Evolutionary conservation across 306 rosid species (phyloP), one percentile per base, ranked within the genome.

Genomic region (Abrus pulchellus): DNA sequence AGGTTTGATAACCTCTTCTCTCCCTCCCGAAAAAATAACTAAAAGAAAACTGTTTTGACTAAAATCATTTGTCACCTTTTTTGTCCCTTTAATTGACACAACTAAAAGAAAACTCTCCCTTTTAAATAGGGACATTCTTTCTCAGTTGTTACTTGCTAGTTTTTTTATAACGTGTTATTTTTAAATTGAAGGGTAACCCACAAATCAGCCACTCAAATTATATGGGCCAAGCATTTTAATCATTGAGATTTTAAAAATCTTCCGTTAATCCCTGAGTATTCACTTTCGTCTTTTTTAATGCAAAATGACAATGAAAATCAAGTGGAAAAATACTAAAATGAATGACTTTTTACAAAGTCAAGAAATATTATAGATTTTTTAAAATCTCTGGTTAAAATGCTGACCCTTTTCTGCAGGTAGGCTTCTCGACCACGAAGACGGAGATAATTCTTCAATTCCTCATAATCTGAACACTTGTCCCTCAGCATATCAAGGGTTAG

Each of bases 371-470:
- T 20, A 0, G 20, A 20, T 20, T 20, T 20, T 20, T 20, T 20
- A 20, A 20, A 20, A 20, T 20, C 20, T 20, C 20, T 20, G 20
- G 20, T 20, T 20, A 20, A 20, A 20, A 20, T 20, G 20, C 20
- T 20, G 20, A 95, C 99, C 96, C 88, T 89, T 86, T 91, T 95
- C 86, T 89, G 92, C 77, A 89, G 81, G 78, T 95, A 95, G 73
- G 99, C 98, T 87, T 95, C 92, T 56, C 88, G 88, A 43, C 99
- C 98, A 45, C 94, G 85, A 56, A 78, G 86, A 33, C 80, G 93
- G 55, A 95, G 97, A 80, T 91, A 93, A 75, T 81, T 86, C 82
- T 56, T 90, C 86, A 95, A 86, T 75, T 86, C 90, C 76, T 79
- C 92, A 14, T 91, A 95, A 60, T 87, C 87, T 27, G 97, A 85